Conservation (phyloP, 2,329 filamentous ascomycete species). For the Sarocladiaceae sp. region DNA sequence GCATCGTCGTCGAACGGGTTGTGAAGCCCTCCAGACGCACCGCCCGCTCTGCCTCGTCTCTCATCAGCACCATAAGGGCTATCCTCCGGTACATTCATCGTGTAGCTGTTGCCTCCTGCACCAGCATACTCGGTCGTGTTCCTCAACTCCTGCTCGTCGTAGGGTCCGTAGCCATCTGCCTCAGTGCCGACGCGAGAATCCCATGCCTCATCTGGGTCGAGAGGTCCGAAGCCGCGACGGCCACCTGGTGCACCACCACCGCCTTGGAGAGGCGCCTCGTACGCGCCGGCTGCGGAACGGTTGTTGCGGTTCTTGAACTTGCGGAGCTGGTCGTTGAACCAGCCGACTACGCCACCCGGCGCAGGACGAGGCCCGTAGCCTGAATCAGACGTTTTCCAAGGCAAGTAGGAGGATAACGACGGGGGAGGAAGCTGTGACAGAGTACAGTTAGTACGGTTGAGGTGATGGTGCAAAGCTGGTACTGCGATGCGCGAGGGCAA, state of each 20-base stretch:
- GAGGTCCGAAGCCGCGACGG: conserved; percentile 57
- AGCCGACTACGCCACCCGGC: conserved; percentile 63
- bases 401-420: conserved; percentile 63
- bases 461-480: no score
- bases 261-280: conserved; percentile 55
- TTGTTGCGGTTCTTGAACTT: conserved; percentile 62
- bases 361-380: conserved; percentile 50
- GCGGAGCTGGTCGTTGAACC: conserved; percentile 64
- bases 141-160: conserved; percentile 73
- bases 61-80: conserved; percentile 26
- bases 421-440: conserved; percentile 61
- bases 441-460: neutral
- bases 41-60: conserved; percentile 35
- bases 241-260: conserved; percentile 33
- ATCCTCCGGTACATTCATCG: conserved; percentile 40
- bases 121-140: conserved; percentile 21
- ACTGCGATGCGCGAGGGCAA: no score
- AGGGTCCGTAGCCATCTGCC: conserved; percentile 59
- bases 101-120: conserved; percentile 39
- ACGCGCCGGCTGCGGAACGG: conserved; percentile 65
- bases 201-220: conserved; percentile 85
- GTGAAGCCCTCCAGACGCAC: conserved; percentile 31
- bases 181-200: conserved; percentile 74
- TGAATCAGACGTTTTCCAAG: conserved; percentile 53
- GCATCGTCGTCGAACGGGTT: conserved; percentile 73